These are phyloP conservation scores for Leccinum solheimii DNA, from an alignment of 1,284 basidiomycete species.

Conservation along the genomic window DNA sequence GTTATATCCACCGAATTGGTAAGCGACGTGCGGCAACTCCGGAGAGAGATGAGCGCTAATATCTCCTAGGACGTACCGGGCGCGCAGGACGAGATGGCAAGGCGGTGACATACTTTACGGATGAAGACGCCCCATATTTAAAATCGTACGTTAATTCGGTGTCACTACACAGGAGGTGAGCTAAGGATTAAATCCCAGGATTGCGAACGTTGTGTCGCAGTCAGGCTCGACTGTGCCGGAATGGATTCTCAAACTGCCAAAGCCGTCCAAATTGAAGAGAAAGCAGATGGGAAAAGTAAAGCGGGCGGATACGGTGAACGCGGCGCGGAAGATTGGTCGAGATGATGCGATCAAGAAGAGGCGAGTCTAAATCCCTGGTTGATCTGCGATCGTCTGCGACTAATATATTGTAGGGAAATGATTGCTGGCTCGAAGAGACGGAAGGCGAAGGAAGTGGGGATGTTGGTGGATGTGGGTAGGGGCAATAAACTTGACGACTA, in stretches of 20 bases:
- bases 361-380: slow-evolving; percentile 36
- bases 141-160: slow-evolving; percentile 66
- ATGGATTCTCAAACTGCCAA: slow-evolving; percentile 86
- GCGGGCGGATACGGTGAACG: slow-evolving; percentile 74
- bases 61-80: slow-evolving; percentile 79
- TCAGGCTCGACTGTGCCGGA: slow-evolving; percentile 88
- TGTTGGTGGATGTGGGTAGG: background rate
- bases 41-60: slow-evolving; percentile 2
- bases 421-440: slow-evolving; percentile 68
- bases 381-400: background rate
- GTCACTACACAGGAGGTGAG: slow-evolving; percentile 9
- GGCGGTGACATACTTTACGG: slow-evolving; percentile 94
- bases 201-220: slow-evolving; percentile 92
- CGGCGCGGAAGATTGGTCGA: slow-evolving; percentile 70
- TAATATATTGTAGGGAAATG: slow-evolving; percentile 58
- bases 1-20: slow-evolving; percentile 95
- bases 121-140: slow-evolving; percentile 89
- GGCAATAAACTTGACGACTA: background rate
- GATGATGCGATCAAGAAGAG: slow-evolving; percentile 74
- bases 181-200: slow-evolving; percentile 46
- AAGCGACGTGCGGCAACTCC: slow-evolving; percentile 19
- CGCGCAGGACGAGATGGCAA: slow-evolving; percentile 89
- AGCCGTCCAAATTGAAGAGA: slow-evolving; percentile 87
- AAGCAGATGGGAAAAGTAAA: slow-evolving; percentile 83
- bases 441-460: slow-evolving; percentile 37